Conservation (phyloP, 768 basidiomycete genomes). For the Phanerodontia chrysosporium region DNA sequence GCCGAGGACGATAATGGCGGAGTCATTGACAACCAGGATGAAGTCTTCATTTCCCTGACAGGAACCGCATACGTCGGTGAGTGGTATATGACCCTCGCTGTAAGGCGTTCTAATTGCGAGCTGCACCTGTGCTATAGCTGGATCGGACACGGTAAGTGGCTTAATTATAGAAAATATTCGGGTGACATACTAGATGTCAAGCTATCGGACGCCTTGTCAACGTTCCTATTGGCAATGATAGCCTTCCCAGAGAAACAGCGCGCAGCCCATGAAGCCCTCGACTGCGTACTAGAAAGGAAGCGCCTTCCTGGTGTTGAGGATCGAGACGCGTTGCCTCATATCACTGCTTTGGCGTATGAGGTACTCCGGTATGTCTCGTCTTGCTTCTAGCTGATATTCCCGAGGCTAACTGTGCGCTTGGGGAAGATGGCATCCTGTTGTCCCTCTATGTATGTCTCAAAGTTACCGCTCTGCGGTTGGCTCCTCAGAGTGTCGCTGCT, state of each 20-base stretch:
- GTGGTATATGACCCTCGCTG: no score
- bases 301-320: slow-evolving; percentile 19
- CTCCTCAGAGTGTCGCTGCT: background rate
- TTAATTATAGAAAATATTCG: background rate
- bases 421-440: background rate
- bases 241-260: slow-evolving; percentile 13
- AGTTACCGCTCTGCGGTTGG: no score
- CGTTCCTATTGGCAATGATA: slow-evolving; percentile 11
- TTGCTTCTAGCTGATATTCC: background rate
- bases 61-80: slow-evolving; percentile 23
- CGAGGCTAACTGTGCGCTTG: background rate
- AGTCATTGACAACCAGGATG: no score
- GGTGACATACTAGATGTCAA: background rate
- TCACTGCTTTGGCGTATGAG: slow-evolving; percentile 18
- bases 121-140: no score
- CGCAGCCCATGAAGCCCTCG: slow-evolving; percentile 18
- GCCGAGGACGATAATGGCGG: no score
- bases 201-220: background rate
- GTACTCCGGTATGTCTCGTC: slow-evolving; percentile 5
- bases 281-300: slow-evolving; percentile 14
- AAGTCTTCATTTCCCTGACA: no score
- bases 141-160: background rate
- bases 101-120: no score
- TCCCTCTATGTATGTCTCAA: background rate
- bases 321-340: slow-evolving; percentile 15